These are phyloP conservation scores for Crepidotus variabilis DNA, from an alignment of 768 basidiomycete genomes.

Conservation along the genomic window DNA sequence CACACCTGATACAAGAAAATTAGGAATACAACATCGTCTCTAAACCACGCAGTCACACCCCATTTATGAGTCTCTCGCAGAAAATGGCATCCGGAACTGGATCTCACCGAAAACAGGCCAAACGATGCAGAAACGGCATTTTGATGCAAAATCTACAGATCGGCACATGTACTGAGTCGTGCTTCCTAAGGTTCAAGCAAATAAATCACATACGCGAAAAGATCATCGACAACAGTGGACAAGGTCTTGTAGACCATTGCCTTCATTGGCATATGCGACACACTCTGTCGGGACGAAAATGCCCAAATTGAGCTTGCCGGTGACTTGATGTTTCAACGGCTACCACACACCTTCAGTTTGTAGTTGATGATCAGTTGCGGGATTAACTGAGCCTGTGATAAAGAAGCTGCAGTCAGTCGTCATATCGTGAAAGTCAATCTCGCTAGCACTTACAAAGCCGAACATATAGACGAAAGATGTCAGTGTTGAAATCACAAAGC, in stretches of 20 bases:
- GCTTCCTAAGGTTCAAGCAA: conserved; percentile 12
- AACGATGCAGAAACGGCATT: conserved; percentile 92
- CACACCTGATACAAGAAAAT: conserved; percentile 89
- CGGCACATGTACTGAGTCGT: conserved; percentile 1
- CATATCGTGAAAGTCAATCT: not conserved
- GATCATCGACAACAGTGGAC: conserved; percentile 88
- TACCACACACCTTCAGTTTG: conserved; percentile 77
- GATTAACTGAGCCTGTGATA: conserved; percentile 69
- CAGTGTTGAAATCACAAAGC: conserved; percentile 88
- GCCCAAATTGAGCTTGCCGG: conserved; percentile 4
- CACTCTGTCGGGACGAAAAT: conserved; percentile 51
- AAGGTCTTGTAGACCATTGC: conserved; percentile 96
- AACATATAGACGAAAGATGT: conserved; percentile 96
- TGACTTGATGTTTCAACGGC: conserved; percentile 7
- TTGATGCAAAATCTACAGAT: conserved; percentile 81
- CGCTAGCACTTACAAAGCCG: conserved; percentile 76
- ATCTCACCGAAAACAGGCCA: conserved; percentile 73
- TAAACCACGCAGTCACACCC: conserved; percentile 17
- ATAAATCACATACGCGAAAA: conserved; percentile 66
- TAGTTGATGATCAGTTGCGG: conserved; percentile 95
- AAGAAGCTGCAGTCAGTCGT: conserved; percentile 6
- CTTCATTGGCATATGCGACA: conserved; percentile 98
- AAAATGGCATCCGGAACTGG: conserved; percentile 18
- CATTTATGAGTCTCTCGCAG: conserved; percentile 17
- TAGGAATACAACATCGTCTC: conserved; percentile 88